Conservation (phyloP, 768 basidiomycete genomes). For the Panellus pusillus region DNA sequence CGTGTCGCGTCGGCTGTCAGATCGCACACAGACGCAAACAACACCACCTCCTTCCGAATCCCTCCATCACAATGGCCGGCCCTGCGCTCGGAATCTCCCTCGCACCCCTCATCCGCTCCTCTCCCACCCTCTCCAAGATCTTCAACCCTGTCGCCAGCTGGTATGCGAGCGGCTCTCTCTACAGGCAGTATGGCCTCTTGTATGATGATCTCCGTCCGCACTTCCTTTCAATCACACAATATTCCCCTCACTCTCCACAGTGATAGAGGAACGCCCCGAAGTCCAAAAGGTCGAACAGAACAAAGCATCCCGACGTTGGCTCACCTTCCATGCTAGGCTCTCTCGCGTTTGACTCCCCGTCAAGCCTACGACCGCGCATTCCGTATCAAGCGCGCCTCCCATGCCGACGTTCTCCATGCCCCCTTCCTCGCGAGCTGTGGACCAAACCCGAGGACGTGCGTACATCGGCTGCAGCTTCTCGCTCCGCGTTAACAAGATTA, state of each 20-base stretch:
- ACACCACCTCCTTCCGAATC: background rate
- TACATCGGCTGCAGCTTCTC: background rate
- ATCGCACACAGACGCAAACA: background rate
- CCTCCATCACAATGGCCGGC: conserved; percentile 44
- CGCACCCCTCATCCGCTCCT: conserved; percentile 73
- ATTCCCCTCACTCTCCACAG: conserved; percentile 33
- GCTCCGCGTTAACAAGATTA: background rate
- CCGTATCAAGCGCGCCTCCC: conserved; percentile 84
- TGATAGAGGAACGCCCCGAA: conserved; percentile 74
- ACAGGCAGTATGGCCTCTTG: conserved; percentile 84
- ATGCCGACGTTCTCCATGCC: conserved; percentile 76
- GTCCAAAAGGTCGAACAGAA: conserved; percentile 68
- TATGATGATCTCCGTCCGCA: conserved; percentile 93
- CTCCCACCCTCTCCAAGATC: conserved; percentile 63
- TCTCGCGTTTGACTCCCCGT: conserved; percentile 73
- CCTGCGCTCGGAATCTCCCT: conserved; percentile 67
- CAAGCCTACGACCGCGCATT: conserved; percentile 89
- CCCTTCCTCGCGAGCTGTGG: conserved; percentile 85
- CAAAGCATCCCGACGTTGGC: background rate
- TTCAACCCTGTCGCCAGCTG: conserved; percentile 78
- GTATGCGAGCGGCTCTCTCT: conserved; percentile 80
- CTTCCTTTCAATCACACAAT: conserved; percentile 11
- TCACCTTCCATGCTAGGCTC: conserved; percentile 53
- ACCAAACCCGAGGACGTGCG: conserved; percentile 69
- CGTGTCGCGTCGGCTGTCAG: background rate